Conservation (phyloP, 495 filamentous ascomycete genomes). For the Xylaria cubensis region DNA sequence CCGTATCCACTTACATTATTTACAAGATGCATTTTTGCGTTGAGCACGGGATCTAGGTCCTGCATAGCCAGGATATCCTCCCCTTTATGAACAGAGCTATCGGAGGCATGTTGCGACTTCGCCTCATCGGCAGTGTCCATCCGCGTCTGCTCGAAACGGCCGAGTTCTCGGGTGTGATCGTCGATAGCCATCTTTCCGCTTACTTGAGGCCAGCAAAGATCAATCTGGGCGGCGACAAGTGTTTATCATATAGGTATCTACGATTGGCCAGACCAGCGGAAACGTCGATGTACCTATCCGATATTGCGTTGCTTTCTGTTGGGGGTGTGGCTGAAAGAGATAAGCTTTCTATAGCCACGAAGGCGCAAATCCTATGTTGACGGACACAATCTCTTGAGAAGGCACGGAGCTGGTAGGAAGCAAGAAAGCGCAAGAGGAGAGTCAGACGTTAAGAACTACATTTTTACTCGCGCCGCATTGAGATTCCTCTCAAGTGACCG, state of each 20-base stretch:
- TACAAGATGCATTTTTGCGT: slow-evolving; percentile 71
- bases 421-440: slow-evolving; percentile 1
- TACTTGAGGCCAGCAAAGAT: not conserved
- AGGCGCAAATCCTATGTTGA: not conserved
- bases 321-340: not conserved
- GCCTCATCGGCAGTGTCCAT: slow-evolving; percentile 7
- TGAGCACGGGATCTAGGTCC: slow-evolving; percentile 67
- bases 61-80: slow-evolving; percentile 59
- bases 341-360: not conserved
- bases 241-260: not conserved
- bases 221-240: not conserved
- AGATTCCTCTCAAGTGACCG: slow-evolving; percentile 2
- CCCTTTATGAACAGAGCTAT: slow-evolving; percentile 33
- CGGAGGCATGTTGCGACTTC: slow-evolving; percentile 31
- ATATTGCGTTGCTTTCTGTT: not conserved
- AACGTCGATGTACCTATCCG: not conserved
- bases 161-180: not conserved
- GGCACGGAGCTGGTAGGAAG: not conserved
- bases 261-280: not conserved
- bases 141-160: not conserved
- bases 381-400: not conserved
- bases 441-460: not conserved
- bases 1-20: slow-evolving; percentile 64
- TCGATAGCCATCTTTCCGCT: slow-evolving; percentile 5
- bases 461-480: not conserved